These are phyloP conservation scores for Cokeromyces recurvatus DNA, from an alignment of 371 early-diverging fungal species.

Conservation along the genomic window DNA sequence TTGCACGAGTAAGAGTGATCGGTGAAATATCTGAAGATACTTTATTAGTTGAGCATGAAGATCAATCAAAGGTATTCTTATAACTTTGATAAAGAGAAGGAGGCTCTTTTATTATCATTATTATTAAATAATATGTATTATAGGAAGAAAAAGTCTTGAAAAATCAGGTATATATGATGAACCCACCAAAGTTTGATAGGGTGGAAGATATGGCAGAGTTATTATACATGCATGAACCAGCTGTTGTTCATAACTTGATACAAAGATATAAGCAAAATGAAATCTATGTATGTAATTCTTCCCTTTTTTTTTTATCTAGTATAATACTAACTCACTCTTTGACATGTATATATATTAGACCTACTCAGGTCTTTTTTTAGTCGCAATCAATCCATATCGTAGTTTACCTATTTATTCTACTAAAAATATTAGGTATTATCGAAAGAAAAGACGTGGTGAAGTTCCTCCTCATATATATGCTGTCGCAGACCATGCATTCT, in stretches of 20 bases:
- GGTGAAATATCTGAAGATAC: constrained; percentile 1
- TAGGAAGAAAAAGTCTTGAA: constrained; percentile 13
- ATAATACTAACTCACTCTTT: too few species aligned
- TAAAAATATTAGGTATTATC: constrained; percentile 75
- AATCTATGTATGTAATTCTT: constrained; percentile 91
- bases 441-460: constrained; percentile 84
- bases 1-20: constrained; percentile 5
- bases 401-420: constrained; percentile 90
- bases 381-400: constrained; percentile 98
- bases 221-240: constrained; percentile 97
- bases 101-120: neutral
- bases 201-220: constrained; percentile 99
- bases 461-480: constrained; percentile 97
- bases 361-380: constrained; percentile 98
- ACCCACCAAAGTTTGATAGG: constrained; percentile 98
- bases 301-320: too few species aligned
- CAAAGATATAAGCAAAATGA: constrained; percentile 86
- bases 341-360: constrained; percentile 80
- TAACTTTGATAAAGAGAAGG: neutral
- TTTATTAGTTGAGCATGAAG: constrained; percentile 14
- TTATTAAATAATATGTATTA: too few species aligned
- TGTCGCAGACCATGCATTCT: constrained; percentile 93
- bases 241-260: constrained; percentile 95
- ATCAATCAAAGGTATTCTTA: constrained; percentile 1
- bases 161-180: constrained; percentile 92